Conservation (phyloP, 306 rosid species). For the Malus fusca region DNA sequence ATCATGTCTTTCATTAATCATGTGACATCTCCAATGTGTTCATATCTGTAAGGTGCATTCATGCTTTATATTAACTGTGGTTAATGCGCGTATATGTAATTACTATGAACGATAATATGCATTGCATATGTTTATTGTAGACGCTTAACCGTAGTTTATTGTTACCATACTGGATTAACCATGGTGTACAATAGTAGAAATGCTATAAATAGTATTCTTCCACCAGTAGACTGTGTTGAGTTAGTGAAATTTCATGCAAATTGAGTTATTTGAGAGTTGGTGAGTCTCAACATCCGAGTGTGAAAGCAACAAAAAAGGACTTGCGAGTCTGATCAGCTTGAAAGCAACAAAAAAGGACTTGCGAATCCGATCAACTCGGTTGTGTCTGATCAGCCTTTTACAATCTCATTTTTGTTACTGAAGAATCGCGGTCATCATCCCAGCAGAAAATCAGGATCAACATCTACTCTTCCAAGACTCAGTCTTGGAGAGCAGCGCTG, state of each 20-base stretch:
- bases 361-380: neutral
- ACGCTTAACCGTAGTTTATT: neutral
- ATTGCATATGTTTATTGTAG: neutral
- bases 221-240: neutral
- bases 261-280: neutral
- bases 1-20: no score
- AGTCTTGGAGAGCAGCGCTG: slow-evolving; percentile 13
- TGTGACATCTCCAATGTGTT: neutral
- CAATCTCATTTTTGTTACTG: slow-evolving; percentile 14
- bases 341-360: neutral
- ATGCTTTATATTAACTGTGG: neutral
- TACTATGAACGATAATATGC: neutral
- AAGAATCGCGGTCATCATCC: neutral
- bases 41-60: neutral
- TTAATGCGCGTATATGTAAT: neutral
- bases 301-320: neutral
- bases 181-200: neutral
- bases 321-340: neutral
- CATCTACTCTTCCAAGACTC: slow-evolving; percentile 7
- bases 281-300: neutral
- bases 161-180: neutral
- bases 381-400: neutral
- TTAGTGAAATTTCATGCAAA: neutral
- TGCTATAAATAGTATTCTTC: neutral
- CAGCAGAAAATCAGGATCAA: slow-evolving; percentile 6